Evolutionary conservation across 139 green algal genomes (phyloP).

Genomic region (Tetraselmis striata): DNA sequence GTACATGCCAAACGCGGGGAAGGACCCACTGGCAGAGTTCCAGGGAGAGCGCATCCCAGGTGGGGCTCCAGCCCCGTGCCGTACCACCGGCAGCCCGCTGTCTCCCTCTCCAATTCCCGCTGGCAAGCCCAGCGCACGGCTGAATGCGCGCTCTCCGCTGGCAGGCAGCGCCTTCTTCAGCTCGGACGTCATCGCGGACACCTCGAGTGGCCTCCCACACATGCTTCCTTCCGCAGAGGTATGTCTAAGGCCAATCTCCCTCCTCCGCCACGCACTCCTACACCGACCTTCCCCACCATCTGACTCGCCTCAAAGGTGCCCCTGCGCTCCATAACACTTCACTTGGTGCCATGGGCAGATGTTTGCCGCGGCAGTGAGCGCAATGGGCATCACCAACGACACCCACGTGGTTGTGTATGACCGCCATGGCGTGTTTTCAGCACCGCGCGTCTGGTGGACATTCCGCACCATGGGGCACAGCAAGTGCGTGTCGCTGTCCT

Average conservation of each 20-base stretch:
- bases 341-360: too few species aligned
- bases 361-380: constrained; percentile 78
- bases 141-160: too few species aligned
- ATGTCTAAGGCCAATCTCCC: too few species aligned
- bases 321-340: too few species aligned
- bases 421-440: constrained; percentile 75
- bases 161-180: constrained; percentile 13
- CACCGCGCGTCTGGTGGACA: constrained; percentile 86
- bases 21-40: constrained; percentile 53
- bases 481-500: constrained; percentile 33
- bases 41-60: constrained; percentile 56
- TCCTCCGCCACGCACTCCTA: not conserved
- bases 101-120: too few species aligned
- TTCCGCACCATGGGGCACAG: constrained; percentile 77
- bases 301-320: too few species aligned
- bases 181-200: constrained; percentile 23
- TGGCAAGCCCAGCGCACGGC: too few species aligned
- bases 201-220: constrained; percentile 52
- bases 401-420: constrained; percentile 86
- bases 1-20: constrained; percentile 56
- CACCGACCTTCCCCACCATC: too few species aligned
- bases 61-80: constrained; percentile 57
- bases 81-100: constrained; percentile 51
- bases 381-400: constrained; percentile 61
- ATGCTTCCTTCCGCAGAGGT: constrained; percentile 61